These are phyloP conservation scores for Berkeleyomyces basicola DNA, from an alignment of 2,329 filamentous ascomycete genomes.

Conservation along the genomic window DNA sequence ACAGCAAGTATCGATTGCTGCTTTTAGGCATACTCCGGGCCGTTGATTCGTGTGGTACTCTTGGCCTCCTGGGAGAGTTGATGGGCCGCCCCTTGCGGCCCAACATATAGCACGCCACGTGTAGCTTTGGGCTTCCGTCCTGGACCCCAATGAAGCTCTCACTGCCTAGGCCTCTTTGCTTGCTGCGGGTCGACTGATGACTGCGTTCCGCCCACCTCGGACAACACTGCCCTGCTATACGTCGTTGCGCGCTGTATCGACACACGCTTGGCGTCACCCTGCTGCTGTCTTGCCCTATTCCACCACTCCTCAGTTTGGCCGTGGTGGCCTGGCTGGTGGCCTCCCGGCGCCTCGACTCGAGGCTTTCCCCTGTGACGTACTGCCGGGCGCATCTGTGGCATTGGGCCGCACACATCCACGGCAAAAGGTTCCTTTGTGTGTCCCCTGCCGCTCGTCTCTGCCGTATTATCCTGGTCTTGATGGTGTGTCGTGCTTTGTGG, in stretches of 20 bases:
- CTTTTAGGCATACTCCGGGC: too few species aligned
- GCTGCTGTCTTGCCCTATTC: neutral
- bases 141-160: too few species aligned
- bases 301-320: neutral
- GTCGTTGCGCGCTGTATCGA: neutral
- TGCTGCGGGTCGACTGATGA: too few species aligned
- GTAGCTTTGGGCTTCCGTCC: too few species aligned
- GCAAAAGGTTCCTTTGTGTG: neutral
- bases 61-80: too few species aligned
- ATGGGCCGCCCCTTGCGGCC: too few species aligned
- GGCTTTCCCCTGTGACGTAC: neutral
- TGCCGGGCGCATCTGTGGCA: neutral
- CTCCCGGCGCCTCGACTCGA: neutral
- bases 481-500: conserved; percentile 1
- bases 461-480: neutral
- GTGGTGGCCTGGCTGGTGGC: neutral
- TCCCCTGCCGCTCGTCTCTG: neutral
- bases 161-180: too few species aligned
- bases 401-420: neutral
- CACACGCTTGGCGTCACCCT: neutral
- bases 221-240: neutral
- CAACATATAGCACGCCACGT: too few species aligned
- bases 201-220: neutral
- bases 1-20: too few species aligned
- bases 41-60: too few species aligned